A percentile compares a stretch with the other conserved stretches of the same genome.
phyloP scores from a whole-genome alignment of 345 rosid species.

The Citrus reticulata region DNA sequence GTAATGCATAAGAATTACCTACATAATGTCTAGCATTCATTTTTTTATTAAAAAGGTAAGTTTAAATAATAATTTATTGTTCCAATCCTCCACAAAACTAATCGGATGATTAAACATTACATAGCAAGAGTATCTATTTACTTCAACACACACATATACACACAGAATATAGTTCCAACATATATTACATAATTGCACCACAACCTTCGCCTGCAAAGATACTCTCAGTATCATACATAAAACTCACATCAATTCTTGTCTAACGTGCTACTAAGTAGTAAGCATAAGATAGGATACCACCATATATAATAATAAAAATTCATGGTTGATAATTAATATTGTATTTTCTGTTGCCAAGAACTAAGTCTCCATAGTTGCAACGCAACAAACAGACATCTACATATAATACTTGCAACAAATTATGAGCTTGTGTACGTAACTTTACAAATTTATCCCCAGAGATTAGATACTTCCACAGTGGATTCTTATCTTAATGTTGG shows the following conservation, averaged over 20 bases:
- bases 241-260: not conserved
- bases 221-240: not conserved
- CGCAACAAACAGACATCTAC: too few species aligned
- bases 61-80: not conserved
- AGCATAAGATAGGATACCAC: too few species aligned
- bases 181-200: not conserved
- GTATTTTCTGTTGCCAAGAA: too few species aligned
- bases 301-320: too few species aligned
- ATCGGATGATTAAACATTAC: not conserved
- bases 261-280: too few species aligned
- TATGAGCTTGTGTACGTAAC: not conserved
- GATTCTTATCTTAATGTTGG: not conserved
- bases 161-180: not conserved
- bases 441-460: not conserved
- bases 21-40: not conserved
- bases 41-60: not conserved
- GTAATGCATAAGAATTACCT: not conserved
- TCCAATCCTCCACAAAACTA: not conserved
- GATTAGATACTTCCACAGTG: not conserved
- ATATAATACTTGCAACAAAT: not conserved
- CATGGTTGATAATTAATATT: not conserved
- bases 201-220: not conserved
- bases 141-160: not conserved
- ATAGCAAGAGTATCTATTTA: not conserved
- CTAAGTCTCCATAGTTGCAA: too few species aligned